Conservation (phyloP, 2,329 filamentous ascomycete species). For the Aureobasidium sp. region DNA sequence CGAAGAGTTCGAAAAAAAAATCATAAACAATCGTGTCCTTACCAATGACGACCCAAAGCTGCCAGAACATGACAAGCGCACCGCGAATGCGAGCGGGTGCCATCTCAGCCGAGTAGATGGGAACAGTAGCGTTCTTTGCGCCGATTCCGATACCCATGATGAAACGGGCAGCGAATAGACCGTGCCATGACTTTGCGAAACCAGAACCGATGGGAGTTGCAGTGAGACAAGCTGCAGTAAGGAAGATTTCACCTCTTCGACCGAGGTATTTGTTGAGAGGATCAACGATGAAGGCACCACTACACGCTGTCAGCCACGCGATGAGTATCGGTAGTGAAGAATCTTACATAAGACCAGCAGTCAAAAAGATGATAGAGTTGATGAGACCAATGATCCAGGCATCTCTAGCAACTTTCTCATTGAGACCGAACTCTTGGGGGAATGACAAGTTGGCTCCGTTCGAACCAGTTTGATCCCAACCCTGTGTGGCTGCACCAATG, state of each 20-base stretch:
- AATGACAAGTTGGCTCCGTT: constrained; percentile 28
- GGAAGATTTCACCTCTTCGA: constrained; percentile 32
- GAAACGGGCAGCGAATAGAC: constrained; percentile 58
- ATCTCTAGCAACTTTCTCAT: not conserved
- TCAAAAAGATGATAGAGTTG: constrained; percentile 48
- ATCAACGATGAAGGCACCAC: constrained; percentile 27
- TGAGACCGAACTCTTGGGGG: constrained; percentile 23
- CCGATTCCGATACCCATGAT: constrained; percentile 57
- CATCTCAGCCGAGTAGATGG: constrained; percentile 36
- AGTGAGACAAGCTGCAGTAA: constrained; percentile 48
- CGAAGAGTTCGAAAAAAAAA: too few relatives aligned
- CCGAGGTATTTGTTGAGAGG: constrained; percentile 27
- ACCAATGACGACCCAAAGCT: constrained; percentile 49
- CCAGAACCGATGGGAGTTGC: constrained; percentile 63
- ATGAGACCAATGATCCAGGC: constrained; percentile 47
- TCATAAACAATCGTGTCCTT: not conserved
- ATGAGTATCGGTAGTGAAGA: not conserved
- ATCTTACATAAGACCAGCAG: constrained; percentile 30
- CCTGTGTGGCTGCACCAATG: constrained; percentile 27
- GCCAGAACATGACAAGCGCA: constrained; percentile 75
- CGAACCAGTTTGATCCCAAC: constrained; percentile 28
- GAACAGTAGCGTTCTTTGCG: constrained; percentile 43
- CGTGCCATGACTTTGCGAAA: constrained; percentile 52
- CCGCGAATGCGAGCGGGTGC: constrained; percentile 49
- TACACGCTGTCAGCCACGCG: not conserved